phyloP scores from a whole-genome alignment of 148 eudicot genomes.

The Camellia granthamiana region DNA sequence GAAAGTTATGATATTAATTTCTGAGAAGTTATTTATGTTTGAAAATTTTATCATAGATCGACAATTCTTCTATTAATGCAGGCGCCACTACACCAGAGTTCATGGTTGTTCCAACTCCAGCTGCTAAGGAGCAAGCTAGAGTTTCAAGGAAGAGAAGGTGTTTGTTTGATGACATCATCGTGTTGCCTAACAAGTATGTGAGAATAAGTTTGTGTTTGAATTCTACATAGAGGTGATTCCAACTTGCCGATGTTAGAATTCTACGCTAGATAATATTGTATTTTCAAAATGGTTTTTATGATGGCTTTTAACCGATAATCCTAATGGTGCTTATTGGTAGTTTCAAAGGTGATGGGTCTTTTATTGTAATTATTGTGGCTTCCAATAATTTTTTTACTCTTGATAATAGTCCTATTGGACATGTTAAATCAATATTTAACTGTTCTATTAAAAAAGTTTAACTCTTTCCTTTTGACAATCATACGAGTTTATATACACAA shows the following conservation, averaged over 20 bases:
- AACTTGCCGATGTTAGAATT: neutral
- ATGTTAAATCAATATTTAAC: neutral
- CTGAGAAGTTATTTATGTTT: neutral
- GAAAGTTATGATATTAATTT: neutral
- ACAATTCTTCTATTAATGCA: conserved; percentile 26
- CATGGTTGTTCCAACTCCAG: conserved; percentile 63
- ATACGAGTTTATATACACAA: neutral
- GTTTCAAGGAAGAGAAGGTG: conserved; percentile 57
- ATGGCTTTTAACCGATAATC: neutral
- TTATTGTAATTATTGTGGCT: neutral
- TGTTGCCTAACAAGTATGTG: conserved; percentile 59
- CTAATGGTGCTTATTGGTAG: neutral
- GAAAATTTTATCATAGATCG: neutral
- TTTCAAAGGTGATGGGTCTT: neutral
- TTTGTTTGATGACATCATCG: conserved; percentile 36
- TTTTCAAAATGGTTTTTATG: neutral
- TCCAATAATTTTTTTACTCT: neutral
- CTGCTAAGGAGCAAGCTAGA: conserved; percentile 45
- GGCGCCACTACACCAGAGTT: conserved; percentile 41
- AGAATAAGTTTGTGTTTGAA: conserved; percentile 1
- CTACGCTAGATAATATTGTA: neutral
- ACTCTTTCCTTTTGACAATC: neutral
- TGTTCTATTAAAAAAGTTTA: neutral
- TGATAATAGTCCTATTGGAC: neutral
- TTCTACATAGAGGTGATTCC: neutral